phyloP scores from a whole-genome alignment of 1,284 basidiomycete genomes.

The Entoloma clypeatum region DNA sequence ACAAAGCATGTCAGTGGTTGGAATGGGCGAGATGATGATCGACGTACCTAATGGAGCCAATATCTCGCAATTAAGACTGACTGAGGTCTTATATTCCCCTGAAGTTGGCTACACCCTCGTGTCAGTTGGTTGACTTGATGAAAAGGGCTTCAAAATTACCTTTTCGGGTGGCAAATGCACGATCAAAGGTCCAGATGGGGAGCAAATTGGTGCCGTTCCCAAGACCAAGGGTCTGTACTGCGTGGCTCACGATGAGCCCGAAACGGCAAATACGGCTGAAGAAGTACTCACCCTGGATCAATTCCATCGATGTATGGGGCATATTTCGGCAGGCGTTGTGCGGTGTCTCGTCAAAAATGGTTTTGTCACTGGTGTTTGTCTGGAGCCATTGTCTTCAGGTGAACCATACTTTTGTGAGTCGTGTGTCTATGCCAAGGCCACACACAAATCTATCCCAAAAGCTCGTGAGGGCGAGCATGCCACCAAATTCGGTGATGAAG shows the following conservation, averaged over 20 bases:
- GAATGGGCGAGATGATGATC: conserved; percentile 34
- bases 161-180: conserved; percentile 29
- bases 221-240: too few relatives aligned
- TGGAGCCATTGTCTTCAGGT: not conserved
- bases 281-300: conserved; percentile 28
- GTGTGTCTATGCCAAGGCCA: conserved; percentile 27
- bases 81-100: conserved; percentile 33
- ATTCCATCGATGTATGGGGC: conserved; percentile 32
- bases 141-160: conserved; percentile 24
- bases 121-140: conserved; percentile 32
- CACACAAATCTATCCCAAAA: conserved; percentile 19
- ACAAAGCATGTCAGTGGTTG: conserved; percentile 29
- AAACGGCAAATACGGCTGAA: too few relatives aligned
- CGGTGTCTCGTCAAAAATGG: conserved; percentile 24
- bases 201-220: too few relatives aligned
- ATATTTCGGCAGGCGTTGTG: conserved; percentile 29
- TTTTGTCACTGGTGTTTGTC: conserved; percentile 24
- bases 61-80: conserved; percentile 25
- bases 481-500: conserved; percentile 25
- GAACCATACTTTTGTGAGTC: conserved; percentile 26
- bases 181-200: conserved; percentile 21
- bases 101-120: conserved; percentile 14
- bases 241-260: too few relatives aligned
- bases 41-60: conserved; percentile 33
- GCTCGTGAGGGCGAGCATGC: conserved; percentile 12